Evolutionary conservation across 345 rosid genomes (phyloP), one percentile per base, ranked within the genome.

Genomic region (Linum trigynum): DNA sequence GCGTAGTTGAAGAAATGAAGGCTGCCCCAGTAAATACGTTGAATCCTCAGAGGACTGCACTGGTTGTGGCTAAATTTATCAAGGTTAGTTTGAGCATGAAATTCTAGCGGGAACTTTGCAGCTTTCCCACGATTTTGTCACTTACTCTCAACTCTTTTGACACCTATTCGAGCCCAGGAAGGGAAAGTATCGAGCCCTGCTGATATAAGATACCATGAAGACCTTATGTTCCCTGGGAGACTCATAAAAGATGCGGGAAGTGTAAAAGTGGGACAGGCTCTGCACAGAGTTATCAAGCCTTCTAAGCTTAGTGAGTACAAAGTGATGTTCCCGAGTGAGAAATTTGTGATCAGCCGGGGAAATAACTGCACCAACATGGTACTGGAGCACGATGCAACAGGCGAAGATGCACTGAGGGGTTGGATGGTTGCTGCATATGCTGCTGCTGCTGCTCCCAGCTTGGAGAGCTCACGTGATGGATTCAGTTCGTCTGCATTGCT

Each of bases 391-490:
- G 78, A 80, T 72, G 97, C 96, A 5, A 76, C 87, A 0, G 99
- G 85, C 7, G 91, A 89, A 85, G 97, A 94, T 65, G 99, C 92
- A 55, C 66, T 88, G 75, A 85, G 90, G 83, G 99, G 97, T 51
- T 94, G 99, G 99, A 68, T 91, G 62, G 89, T 94, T 57, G 95
- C 99, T 62, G 97, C 89, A 6, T 85, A 80, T 72, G 83, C 84
- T 36, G 69, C 99, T 62, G 97, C 89, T 4, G 84, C 78, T 72
- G 83, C 84, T 36, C 68, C 80, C 14, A 74, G 71, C 60, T 82
- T 72, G 84, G 67, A 40, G 71, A 76, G 77, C 37, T 79, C 74
- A 8, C 72, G 72, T 36, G 59, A 64, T 9, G 75, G 75, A 69
- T 66, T 66, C 7, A 83, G 70, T 60, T 67, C 55, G 10, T 39